A percentile compares a stretch with the other conserved stretches of the same genome.
phyloP scores from a whole-genome alignment of 495 filamentous ascomycete species.

The Ramalina peruviana region DNA sequence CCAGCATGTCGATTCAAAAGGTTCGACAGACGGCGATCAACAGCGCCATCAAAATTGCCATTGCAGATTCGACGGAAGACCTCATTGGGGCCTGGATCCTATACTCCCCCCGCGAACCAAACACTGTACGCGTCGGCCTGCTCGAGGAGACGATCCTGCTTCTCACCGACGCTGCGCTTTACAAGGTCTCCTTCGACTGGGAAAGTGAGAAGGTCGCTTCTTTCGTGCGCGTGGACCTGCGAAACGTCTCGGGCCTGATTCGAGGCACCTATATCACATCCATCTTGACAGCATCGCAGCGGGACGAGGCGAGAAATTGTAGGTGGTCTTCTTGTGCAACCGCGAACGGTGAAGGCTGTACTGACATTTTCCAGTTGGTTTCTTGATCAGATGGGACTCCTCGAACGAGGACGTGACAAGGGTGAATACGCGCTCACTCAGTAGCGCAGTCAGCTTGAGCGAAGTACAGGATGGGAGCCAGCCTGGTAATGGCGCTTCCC shows the following conservation, averaged over 20 bases:
- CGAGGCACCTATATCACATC: constrained; percentile 83
- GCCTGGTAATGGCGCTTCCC: constrained; percentile 29
- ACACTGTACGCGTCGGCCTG: constrained; percentile 48
- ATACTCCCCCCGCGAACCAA: constrained; percentile 50
- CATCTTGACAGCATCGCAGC: constrained; percentile 57
- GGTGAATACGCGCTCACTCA: constrained; percentile 73
- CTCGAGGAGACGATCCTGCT: constrained; percentile 79
- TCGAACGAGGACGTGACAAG: constrained; percentile 50
- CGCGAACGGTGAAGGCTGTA: no score
- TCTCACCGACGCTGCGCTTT: constrained; percentile 71
- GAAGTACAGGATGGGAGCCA: constrained; percentile 14
- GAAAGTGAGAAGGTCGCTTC: constrained; percentile 78
- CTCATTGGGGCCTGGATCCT: constrained; percentile 77
- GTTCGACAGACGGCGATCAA: constrained; percentile 84
- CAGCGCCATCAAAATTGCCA: constrained; percentile 64
- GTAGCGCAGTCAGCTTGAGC: constrained; percentile 31
- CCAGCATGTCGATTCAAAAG: constrained; percentile 67
- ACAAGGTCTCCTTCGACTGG: constrained; percentile 85
- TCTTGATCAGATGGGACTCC: constrained; percentile 62
- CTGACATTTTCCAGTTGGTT: constrained; percentile 36
- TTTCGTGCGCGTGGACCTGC: constrained; percentile 75
- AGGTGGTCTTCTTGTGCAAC: not conserved
- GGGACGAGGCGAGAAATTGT: constrained; percentile 41
- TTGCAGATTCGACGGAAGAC: constrained; percentile 70
- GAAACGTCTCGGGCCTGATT: constrained; percentile 52